Evolutionary conservation across 441 rosid species (phyloP), one percentile per base, ranked within the genome.

Genomic region (Arabidopsis lyrata): DNA sequence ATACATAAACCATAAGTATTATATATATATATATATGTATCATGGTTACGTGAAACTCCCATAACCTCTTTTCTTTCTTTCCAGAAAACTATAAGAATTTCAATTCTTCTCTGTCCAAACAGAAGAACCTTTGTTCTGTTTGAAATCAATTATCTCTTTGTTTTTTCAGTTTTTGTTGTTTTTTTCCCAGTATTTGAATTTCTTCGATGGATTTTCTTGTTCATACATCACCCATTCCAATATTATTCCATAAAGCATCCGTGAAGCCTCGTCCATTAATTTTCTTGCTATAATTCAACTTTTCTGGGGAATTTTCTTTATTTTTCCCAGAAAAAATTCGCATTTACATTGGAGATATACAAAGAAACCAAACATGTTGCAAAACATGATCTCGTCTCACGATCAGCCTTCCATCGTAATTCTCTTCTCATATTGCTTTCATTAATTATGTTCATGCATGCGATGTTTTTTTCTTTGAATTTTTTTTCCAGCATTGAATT

Each of bases 331-430:
- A 72, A 70, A 59, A 32, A 16, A 1, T 24, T 45, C 42, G 22
- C 41, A 50, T 61, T 42, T 42, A 59, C 36, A 20, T 71, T 66
- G 69, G 31, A 50, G 57, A 24, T 15, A 42, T 8, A 59, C 48
- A 59, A 24, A 53, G 42, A 58, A 66, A 8, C 45, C 7, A 41
- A 80, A 47, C 72, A 87, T 86, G 95, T 85, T 89, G 83, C 90
- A 85, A 66, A 87, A 88, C 83, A 74, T 82, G 63, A 77, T 86
- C 77, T 84, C 80, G 74, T 82, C 83, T 13, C 80, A 78, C 3
- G 83, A 74, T 42, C 93, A 86, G 67, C 87, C 83, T 63, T 82
- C 82, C 0, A 81, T 83, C 68, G 90, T 90, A 86, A 50, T 45
- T 50, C 12, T 48, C 67, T 58, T 57, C 61, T 49, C 5, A 41